Conservation (phyloP, 768 basidiomycete species). For the Termitomyces sp. region DNA sequence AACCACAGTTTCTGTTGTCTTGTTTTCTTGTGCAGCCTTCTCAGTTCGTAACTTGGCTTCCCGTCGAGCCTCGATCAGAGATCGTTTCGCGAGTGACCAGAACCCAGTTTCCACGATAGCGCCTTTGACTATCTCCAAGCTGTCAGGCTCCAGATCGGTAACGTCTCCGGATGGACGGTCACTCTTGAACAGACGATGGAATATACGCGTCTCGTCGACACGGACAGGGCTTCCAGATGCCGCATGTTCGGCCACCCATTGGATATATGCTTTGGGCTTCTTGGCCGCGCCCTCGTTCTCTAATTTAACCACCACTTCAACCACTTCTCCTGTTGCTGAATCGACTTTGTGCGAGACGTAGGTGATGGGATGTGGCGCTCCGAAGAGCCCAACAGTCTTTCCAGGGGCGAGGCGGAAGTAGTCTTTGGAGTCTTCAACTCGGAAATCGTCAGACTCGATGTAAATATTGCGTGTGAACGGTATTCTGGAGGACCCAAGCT, state of each 20-base stretch:
- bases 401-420: constrained; percentile 98
- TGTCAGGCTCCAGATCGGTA: constrained; percentile 80
- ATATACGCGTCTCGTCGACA: constrained; percentile 88
- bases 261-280: constrained; percentile 93
- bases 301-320: constrained; percentile 74
- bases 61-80: constrained; percentile 58
- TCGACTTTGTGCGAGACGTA: constrained; percentile 88
- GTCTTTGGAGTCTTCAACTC: constrained; percentile 85
- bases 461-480: constrained; percentile 88
- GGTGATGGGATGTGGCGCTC: constrained; percentile 88
- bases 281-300: constrained; percentile 64
- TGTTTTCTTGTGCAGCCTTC: constrained; percentile 51
- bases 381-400: constrained; percentile 95
- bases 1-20: constrained; percentile 23
- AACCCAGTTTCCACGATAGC: constrained; percentile 90
- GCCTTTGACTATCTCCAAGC: constrained; percentile 73
- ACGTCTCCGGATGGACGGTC: constrained; percentile 87
- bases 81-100: constrained; percentile 73
- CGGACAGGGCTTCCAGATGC: constrained; percentile 76
- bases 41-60: constrained; percentile 64
- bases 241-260: constrained; percentile 91
- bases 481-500: constrained; percentile 75
- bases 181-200: constrained; percentile 91
- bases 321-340: constrained; percentile 64
- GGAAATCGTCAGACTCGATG: constrained; percentile 93